phyloP scores from a whole-genome alignment of 257 asterid genomes.

The Solanum peruvianum region DNA sequence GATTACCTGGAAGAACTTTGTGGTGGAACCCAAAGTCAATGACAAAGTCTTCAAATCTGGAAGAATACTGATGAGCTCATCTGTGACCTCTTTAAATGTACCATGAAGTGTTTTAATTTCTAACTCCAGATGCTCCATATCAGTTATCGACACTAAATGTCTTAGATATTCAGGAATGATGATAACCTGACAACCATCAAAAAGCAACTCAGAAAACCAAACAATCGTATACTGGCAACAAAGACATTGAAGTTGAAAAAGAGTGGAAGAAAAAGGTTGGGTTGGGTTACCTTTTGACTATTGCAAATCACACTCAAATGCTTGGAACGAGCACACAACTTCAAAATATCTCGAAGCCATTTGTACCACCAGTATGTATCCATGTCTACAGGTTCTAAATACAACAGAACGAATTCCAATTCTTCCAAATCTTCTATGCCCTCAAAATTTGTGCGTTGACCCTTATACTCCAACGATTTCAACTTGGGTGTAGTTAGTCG shows the following conservation, averaged over 20 bases:
- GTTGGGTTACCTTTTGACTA: no score
- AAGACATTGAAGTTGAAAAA: no score
- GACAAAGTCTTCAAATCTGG: not conserved
- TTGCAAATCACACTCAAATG: not conserved
- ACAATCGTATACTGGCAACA: no score
- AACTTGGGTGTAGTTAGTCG: not conserved
- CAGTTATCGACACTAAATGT: no score
- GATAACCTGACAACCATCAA: no score
- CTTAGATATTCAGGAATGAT: no score
- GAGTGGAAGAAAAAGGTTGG: no score
- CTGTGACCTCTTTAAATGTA: no score
- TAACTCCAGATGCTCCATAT: no score
- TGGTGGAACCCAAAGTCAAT: not conserved
- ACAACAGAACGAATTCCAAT: not conserved
- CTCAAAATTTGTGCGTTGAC: not conserved
- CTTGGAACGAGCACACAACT: not conserved
- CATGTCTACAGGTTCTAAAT: not conserved
- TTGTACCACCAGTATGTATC: not conserved
- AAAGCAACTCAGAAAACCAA: no score
- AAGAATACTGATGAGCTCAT: not conserved
- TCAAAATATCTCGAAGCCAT: not conserved
- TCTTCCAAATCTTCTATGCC: not conserved
- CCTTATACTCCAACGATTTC: not conserved
- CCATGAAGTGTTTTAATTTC: no score
- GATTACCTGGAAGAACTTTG: not conserved